Evolutionary conservation across 768 basidiomycete species (phyloP).

Genomic region (Lentinula sp.): DNA sequence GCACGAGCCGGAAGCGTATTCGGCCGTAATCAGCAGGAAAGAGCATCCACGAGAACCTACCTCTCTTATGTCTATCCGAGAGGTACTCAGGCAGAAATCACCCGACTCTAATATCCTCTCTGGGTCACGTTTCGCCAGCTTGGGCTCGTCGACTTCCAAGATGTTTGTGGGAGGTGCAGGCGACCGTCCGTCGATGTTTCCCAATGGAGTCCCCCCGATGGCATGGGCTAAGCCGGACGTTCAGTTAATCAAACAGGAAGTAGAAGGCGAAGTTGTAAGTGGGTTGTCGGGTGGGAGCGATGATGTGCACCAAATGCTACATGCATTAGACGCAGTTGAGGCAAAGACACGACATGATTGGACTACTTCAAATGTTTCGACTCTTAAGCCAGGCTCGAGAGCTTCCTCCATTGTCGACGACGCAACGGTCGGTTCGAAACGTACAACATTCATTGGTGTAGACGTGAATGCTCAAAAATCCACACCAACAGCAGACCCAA

Average conservation of each 20-base stretch:
- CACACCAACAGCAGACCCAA: background rate
- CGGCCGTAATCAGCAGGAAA: conserved; percentile 55
- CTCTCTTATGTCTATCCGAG: conserved; percentile 50
- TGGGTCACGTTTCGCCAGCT: conserved; percentile 12
- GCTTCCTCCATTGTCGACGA: background rate
- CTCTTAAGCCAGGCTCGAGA: background rate
- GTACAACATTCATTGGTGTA: background rate
- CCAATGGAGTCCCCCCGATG: conserved; percentile 25
- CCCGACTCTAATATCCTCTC: conserved; percentile 15
- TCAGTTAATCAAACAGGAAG: conserved; percentile 42
- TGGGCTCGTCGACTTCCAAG: background rate
- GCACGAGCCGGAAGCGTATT: conserved; percentile 57
- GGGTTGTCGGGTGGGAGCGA: conserved; percentile 25
- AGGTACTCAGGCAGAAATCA: conserved; percentile 53
- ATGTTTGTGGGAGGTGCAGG: conserved; percentile 10
- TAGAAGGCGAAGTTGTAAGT: conserved; percentile 40
- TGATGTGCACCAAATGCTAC: conserved; percentile 37
- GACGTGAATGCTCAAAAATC: background rate
- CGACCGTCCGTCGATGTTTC: background rate
- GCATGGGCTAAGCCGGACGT: conserved; percentile 57
- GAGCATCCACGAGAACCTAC: conserved; percentile 58
- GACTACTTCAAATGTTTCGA: background rate
- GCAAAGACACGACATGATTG: background rate
- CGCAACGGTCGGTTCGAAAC: background rate
- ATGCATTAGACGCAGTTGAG: conserved; percentile 29